Evolutionary conservation across 768 basidiomycete genomes (phyloP), one percentile per base, ranked within the genome.

Genomic region (Lentinula sp.): DNA sequence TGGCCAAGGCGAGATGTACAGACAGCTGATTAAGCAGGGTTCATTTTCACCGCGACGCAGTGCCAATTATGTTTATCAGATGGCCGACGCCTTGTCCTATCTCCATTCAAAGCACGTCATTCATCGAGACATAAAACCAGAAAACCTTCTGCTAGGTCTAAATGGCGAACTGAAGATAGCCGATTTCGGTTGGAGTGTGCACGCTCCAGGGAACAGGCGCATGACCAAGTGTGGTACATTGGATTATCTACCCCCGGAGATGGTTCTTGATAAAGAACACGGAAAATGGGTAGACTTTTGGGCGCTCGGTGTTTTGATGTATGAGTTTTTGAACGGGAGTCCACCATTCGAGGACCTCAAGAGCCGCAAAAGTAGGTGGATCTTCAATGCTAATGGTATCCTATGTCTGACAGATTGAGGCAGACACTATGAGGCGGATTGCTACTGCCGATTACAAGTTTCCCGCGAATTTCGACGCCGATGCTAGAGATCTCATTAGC

Each of bases 181-280:
- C 3, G 96, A 98, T 74, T 98, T 98, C 73, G 97, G 97, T 8
- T 99, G 97, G 96, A 93, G 90, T 68, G 94, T 97, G 7, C 96
- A 98, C 71, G 96, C 95, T 0, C 96, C 96, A 0, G 86, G 92
- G 1, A 91, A 94, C 70, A 77, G 94, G 49, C 77, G 96, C 48
- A 90, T 83, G 75, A 98, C 97, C 0, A 80, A 98, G 9, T 98
- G 96, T 67, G 96, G 96, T 10, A 98, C 96, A 1, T 76, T 97
- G 49, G 97, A 98, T 71, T 98, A 98, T 70, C 81, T 99, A 8
- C 96, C 97, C 0, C 96, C 97, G 12, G 96, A 98, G 79, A 99
- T 98, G 97, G 91, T 99, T 4, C 15, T 51, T 0, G 16, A 33
- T 18, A 50, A 60, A 32, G 48, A 50, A 32, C 59, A 60, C 51